Evolutionary conservation across 2,329 filamentous ascomycete species (phyloP), one percentile per base, ranked within the genome.

Genomic region (Exophiala spinifera): DNA sequence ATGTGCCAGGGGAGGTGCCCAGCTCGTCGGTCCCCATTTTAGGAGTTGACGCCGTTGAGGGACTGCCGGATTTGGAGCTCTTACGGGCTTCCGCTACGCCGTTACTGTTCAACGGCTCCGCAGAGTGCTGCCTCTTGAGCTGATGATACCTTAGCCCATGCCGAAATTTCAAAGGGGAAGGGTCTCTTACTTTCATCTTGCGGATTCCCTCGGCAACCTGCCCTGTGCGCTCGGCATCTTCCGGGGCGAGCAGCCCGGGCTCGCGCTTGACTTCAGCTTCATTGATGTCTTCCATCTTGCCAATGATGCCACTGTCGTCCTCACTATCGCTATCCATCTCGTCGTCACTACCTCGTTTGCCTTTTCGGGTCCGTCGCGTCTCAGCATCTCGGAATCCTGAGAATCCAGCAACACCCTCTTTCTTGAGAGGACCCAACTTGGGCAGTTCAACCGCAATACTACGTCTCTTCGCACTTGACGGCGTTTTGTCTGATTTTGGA

Each of bases 401-500:
- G 69, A 96, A 97, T 33, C 91, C 91, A 45, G 95, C 89, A 0
- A 90, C 92, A 21, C 91, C 91, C n/a, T 84, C 83, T 2, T 88
- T 81, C 69, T 95, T 95, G 19, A 97, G 77, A 0, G 91, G 91
- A 2, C 87, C 88, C 8, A 97, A 79, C 53, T 82, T 90, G 13
- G 89, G 86, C 66, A 97, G 92, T 72, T 96, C 90, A 1, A 91
- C 80, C 63, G 90, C 88, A 6, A 86, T 81, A 3, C 91, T 95
- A 64, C 90, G 86, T 64, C 91, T 82, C 72, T 95, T 95, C n/a
- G 75, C 72, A 36, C 77, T 77, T 1, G 84, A 78, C 0, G 83
- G 81, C 13, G 83, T 77, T 52, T 86, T 82, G 19, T 83, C 71
- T 13, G 79, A 72, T 69, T 91, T 92, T 3, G 82, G 71, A 7